These are phyloP conservation scores for Boletus pseudo-olivaceus DNA, from an alignment of 768 basidiomycete species.

Conservation along the genomic window DNA sequence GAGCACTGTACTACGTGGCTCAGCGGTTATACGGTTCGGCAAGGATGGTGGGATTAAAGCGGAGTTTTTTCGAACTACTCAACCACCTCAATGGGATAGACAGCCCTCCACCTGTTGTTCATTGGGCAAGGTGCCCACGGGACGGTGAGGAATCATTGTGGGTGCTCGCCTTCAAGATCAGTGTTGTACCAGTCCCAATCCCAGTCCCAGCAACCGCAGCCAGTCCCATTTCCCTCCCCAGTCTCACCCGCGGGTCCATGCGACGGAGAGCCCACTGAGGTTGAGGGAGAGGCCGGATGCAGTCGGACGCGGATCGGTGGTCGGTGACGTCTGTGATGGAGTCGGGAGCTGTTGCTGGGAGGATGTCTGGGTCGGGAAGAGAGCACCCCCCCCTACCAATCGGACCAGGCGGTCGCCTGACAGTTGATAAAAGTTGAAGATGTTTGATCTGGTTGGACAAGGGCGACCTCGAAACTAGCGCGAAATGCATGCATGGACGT, in stretches of 20 bases:
- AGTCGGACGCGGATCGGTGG: constrained; percentile 18
- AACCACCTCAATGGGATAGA: too few relatives aligned
- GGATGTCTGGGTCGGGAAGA: constrained; percentile 16
- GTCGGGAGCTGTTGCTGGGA: constrained; percentile 15
- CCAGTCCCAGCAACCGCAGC: too few relatives aligned
- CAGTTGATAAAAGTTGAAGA: too few relatives aligned
- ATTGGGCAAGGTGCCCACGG: neutral
- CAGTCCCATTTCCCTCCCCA: too few relatives aligned
- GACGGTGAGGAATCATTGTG: neutral
- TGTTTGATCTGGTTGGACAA: too few relatives aligned
- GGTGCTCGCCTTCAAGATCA: neutral
- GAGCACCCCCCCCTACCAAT: neutral
- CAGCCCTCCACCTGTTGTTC: neutral
- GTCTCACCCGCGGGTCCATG: too few relatives aligned
- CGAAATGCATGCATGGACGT: too few relatives aligned
- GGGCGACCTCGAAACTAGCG: too few relatives aligned
- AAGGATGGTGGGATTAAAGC: constrained; percentile 16
- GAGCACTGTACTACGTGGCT: neutral
- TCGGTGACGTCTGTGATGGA: constrained; percentile 13
- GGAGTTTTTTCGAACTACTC: constrained; percentile 20
- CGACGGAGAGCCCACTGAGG: constrained; percentile 59
- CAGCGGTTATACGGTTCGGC: constrained; percentile 12
- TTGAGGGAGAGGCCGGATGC: constrained; percentile 60
- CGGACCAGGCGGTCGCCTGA: too few relatives aligned
- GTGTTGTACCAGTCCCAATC: too few relatives aligned